Evolutionary conservation across 2,329 filamentous ascomycete genomes (phyloP).

Genomic region (Penicillium sp.): DNA sequence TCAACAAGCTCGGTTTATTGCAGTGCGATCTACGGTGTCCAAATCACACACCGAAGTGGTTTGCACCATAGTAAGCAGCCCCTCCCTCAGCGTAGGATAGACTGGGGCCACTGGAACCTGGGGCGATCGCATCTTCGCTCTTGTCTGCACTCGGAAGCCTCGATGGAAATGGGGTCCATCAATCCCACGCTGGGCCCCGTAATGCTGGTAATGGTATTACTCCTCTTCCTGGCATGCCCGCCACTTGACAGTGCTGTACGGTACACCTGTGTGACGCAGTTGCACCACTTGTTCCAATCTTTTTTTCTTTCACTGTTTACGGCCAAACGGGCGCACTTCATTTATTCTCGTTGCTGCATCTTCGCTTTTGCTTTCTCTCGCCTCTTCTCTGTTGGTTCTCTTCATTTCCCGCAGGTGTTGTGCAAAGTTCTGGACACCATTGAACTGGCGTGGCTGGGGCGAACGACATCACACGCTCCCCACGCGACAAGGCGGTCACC

Average conservation of each 20-base stretch:
- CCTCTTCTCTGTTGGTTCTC: neutral
- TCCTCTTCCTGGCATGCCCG: neutral
- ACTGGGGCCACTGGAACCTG: conserved; percentile 2
- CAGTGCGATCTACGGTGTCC: too few species aligned
- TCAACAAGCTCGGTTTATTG: too few species aligned
- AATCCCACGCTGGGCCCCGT: conserved; percentile 21
- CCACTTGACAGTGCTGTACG: conserved; percentile 4
- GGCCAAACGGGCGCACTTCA: conserved; percentile 19
- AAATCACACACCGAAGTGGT: too few species aligned
- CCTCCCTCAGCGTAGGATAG: conserved; percentile 17
- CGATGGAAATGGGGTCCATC: too few species aligned
- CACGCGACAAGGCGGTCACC: conserved; percentile 30
- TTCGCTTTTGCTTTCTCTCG: conserved; percentile 3
- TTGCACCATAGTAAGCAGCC: too few species aligned
- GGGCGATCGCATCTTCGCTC: too few species aligned
- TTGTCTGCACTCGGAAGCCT: conserved; percentile 25
- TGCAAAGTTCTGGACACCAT: neutral
- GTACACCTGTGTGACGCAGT: conserved; percentile 15
- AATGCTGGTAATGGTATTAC: conserved; percentile 20
- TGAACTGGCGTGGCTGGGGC: conserved; percentile 2
- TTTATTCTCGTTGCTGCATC: conserved; percentile 10
- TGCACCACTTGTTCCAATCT: conserved; percentile 13
- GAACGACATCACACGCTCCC: conserved; percentile 19
- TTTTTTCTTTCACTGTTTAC: conserved; percentile 29
- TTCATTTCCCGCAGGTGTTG: neutral